Evolutionary conservation across 352 stramenopile species (phyloP).

Genomic region (Pythium phragmitis): DNA sequence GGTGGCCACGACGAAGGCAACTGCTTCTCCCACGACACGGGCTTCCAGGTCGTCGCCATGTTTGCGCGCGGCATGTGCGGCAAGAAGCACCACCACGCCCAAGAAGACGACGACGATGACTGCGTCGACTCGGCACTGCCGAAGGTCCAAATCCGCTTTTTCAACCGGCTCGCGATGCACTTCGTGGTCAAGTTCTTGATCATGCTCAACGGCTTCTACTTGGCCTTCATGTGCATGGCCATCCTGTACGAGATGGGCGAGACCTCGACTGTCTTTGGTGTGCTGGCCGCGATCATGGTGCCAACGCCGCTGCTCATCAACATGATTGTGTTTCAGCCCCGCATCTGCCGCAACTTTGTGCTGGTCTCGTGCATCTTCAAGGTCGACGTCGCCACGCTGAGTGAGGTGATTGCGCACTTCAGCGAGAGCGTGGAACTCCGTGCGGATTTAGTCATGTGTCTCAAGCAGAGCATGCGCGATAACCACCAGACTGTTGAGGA

Average conservation of each 20-base stretch:
- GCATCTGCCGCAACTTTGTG: conserved; percentile 21
- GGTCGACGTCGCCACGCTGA: conserved; percentile 20
- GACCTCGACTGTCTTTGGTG: conserved; percentile 17
- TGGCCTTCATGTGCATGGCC: conserved; percentile 24
- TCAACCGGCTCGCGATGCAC: conserved; percentile 18
- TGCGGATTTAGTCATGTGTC: conserved; percentile 22
- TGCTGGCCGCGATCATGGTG: neutral
- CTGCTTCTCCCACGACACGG: conserved; percentile 22
- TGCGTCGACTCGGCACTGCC: neutral
- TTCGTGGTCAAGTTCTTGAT: conserved; percentile 22
- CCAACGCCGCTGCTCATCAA: conserved; percentile 22
- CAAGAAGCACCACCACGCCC: conserved; percentile 24
- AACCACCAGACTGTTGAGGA: conserved; percentile 28
- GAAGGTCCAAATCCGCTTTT: conserved; percentile 21
- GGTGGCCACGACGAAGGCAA: conserved; percentile 14
- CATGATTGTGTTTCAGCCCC: conserved; percentile 22
- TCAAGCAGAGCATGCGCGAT: conserved; percentile 20
- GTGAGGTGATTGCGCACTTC: conserved; percentile 26
- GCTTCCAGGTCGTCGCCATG: conserved; percentile 19
- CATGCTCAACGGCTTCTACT: conserved; percentile 28
- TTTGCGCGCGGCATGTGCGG: conserved; percentile 16
- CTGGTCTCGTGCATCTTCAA: conserved; percentile 20
- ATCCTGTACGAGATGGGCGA: conserved; percentile 23
- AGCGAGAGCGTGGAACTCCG: conserved; percentile 24
- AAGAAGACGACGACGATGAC: neutral